phyloP scores from a whole-genome alignment of 805 yeast genomes.

The Metschnikowia picachoensis region DNA sequence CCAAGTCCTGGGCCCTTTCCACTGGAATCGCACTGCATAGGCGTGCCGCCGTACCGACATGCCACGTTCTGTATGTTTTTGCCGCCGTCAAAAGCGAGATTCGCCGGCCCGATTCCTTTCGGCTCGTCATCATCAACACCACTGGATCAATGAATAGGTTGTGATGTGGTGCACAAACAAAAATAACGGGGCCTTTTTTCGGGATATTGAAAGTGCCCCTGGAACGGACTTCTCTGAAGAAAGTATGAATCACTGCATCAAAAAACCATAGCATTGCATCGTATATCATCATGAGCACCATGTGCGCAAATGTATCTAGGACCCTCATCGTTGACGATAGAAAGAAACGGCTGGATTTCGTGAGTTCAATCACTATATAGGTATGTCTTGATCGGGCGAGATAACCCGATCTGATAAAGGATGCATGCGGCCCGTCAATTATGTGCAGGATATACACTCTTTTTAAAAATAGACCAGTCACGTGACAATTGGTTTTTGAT shows the following conservation, averaged over 20 bases:
- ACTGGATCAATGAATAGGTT: conserved; percentile 41
- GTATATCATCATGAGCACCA: conserved; percentile 15
- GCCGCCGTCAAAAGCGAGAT: conserved; percentile 38
- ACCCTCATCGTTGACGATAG: too few species aligned
- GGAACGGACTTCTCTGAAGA: conserved; percentile 37
- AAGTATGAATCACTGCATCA: conserved; percentile 34
- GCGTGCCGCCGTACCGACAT: conserved; percentile 31
- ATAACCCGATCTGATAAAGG: too few species aligned
- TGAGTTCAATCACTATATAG: too few species aligned
- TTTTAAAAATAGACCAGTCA: too few species aligned
- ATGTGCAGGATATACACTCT: too few species aligned
- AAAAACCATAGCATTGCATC: conserved; percentile 34
- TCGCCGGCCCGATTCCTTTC: conserved; percentile 27
- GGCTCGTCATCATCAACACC: conserved; percentile 35
- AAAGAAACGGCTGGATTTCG: too few species aligned
- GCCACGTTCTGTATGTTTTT: conserved; percentile 28
- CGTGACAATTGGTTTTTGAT: too few species aligned
- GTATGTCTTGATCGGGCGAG: too few species aligned
- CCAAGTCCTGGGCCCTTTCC: conserved; percentile 39
- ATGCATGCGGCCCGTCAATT: too few species aligned
- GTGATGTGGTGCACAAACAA: conserved; percentile 43
- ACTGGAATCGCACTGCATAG: conserved; percentile 39
- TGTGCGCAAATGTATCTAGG: neutral
- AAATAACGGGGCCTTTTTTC: conserved; percentile 32
- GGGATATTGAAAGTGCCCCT: conserved; percentile 40